Percentiles rank a stretch among this genome's conserved stretches.
phyloP scores from a whole-genome alignment of 805 yeast species.

The Danielia reshetovae region DNA sequence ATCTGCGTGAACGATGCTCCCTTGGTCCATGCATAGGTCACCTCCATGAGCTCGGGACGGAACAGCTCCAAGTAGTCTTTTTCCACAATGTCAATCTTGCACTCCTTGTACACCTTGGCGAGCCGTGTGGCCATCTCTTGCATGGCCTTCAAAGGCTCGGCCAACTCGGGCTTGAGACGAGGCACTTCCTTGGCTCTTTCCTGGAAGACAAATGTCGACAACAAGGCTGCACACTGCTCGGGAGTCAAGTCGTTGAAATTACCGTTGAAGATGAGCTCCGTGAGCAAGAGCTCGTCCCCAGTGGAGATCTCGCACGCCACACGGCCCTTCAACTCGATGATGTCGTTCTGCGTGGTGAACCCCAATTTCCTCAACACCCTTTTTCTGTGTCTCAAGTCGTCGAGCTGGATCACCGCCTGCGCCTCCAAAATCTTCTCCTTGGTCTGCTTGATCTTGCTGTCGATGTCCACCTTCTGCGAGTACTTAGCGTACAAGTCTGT shows the following conservation, averaged over 20 bases:
- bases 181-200: slow-evolving; percentile 90
- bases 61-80: slow-evolving; percentile 90
- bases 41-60: slow-evolving; percentile 94
- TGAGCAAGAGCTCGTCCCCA: slow-evolving; percentile 79
- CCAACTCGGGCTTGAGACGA: slow-evolving; percentile 78
- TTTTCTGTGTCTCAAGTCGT: slow-evolving; percentile 88
- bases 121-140: slow-evolving; percentile 89
- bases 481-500: slow-evolving; percentile 62
- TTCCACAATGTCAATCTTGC: slow-evolving; percentile 85
- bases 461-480: slow-evolving; percentile 58
- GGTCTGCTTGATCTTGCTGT: slow-evolving; percentile 52
- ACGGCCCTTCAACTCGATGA: slow-evolving; percentile 93
- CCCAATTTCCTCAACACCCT: slow-evolving; percentile 90
- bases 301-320: slow-evolving; percentile 96
- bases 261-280: slow-evolving; percentile 94
- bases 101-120: slow-evolving; percentile 85
- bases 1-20: slow-evolving; percentile 96
- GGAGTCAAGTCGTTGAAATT: slow-evolving; percentile 83
- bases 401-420: slow-evolving; percentile 88
- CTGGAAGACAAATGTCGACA: slow-evolving; percentile 95
- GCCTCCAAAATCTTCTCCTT: slow-evolving; percentile 73
- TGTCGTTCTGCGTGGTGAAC: slow-evolving; percentile 80
- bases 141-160: slow-evolving; percentile 86
- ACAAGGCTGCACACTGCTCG: slow-evolving; percentile 86
- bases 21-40: slow-evolving; percentile 93